Conservation (phyloP, 345 rosid species). For the Jatropha curcas region DNA sequence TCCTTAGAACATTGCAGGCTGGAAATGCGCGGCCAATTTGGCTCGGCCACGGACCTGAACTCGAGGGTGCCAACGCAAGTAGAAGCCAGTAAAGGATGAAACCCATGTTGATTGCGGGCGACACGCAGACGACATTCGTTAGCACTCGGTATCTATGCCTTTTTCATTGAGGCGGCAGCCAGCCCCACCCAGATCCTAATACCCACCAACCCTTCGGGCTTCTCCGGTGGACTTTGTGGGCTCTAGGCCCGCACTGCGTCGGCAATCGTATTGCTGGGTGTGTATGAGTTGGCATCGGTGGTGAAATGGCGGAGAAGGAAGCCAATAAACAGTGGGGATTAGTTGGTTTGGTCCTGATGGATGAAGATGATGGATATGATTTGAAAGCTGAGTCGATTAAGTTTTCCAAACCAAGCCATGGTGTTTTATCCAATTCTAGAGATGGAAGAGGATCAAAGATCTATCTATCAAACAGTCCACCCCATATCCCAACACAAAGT, state of each 20-base stretch:
- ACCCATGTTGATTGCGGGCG: conserved; percentile 90
- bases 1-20: conserved; percentile 76
- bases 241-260: conserved; percentile 38
- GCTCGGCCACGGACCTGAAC: conserved; percentile 92
- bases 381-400: conserved; percentile 8
- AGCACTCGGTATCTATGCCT: conserved; percentile 60
- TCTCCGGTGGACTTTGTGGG: conserved; percentile 66
- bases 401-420: conserved; percentile 21
- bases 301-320: conserved; percentile 20
- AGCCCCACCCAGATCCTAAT: conserved; percentile 94
- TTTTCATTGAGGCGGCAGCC: conserved; percentile 91
- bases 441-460: no score
- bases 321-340: conserved; percentile 11
- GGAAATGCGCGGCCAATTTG: conserved; percentile 77
- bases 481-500: no score
- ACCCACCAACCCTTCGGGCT: conserved; percentile 90
- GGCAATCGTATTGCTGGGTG: neutral
- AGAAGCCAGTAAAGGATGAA: conserved; percentile 85
- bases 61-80: conserved; percentile 98
- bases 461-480: no score
- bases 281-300: conserved; percentile 15
- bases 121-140: conserved; percentile 88
- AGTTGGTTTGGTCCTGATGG: neutral
- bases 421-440: neutral
- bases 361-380: conserved; percentile 8